Base-by-base conservation (phyloP, 176 grass and related monocot species). In the Raddia distichophylla region DNA sequence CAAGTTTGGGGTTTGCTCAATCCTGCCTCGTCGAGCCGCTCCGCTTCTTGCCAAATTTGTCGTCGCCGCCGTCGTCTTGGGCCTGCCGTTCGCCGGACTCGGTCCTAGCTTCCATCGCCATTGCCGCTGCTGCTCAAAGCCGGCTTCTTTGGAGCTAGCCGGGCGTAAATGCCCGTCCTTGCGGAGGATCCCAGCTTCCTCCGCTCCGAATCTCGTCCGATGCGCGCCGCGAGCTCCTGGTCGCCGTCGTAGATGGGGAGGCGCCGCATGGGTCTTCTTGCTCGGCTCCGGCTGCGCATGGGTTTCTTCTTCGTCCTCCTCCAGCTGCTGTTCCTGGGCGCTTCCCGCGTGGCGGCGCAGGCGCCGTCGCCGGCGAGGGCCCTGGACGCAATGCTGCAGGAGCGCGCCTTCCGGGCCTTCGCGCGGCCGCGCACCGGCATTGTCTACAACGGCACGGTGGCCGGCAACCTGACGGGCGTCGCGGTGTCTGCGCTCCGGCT, bases 361-460 rank as follows among this genome's bases (percentile, higher is more conserved):
- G n/a, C 83, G 40, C 14, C 18, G 55, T 59, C 86, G 19, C 55
- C 84, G 19, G 86, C 82, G 16, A 74, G 89, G 69, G 34, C 84
- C 55, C 82, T 95, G 5, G 91, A 98, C 84, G 76, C 91, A 10
- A 63, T 92, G 73, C 85, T 98, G 72, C 96, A 98, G 83, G 84
- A 87, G 40, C 88, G 91, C 73, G 96, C 91, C 4, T 98, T 84
- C 87, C 78, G 52, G 49, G 82, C 93, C 8, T 84, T 98, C 22
- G 73, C 0, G 20, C 90, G 76, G 4, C 90, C 96, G 15, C 96
- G 12, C n/a, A 93, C 96, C 10, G 93, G 96, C 73, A 81, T 88
- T 27, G 55, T 82, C 62, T 98, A 90, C 84, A 87, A 89, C 67
- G 93, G 73, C 27, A 47, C 74, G 10, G 79, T 86, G 56, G 93